A percentile compares a stretch with the other conserved stretches of the same genome.
Evolutionary conservation across 1,139 yeast species (phyloP).

Genomic region (Hemisphaericaspora lyxosophila): DNA sequence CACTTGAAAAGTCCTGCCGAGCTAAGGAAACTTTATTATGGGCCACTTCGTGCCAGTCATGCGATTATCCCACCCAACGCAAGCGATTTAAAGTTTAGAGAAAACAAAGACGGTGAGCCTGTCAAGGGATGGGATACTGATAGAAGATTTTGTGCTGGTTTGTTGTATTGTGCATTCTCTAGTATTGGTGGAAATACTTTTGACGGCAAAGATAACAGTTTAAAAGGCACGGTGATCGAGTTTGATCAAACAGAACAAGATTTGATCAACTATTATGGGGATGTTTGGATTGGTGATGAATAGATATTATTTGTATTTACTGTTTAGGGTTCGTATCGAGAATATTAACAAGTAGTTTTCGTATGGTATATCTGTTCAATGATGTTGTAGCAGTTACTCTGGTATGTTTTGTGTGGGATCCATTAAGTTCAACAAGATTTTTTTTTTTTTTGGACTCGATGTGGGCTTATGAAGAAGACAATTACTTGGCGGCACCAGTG

Average conservation of each 20-base stretch:
- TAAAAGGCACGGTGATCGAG: slow-evolving; percentile 25
- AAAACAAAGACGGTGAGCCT: slow-evolving; percentile 29
- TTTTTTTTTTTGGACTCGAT: too few relatives aligned
- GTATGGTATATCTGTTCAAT: too few relatives aligned
- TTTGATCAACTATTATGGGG: slow-evolving; percentile 31
- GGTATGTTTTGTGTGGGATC: too few relatives aligned
- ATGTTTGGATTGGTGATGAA: slow-evolving; percentile 35
- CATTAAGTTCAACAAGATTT: too few relatives aligned
- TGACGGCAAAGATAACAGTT: slow-evolving; percentile 25
- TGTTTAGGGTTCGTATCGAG: too few relatives aligned
- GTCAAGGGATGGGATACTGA: slow-evolving; percentile 27
- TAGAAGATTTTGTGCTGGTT: slow-evolving; percentile 38
- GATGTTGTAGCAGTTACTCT: too few relatives aligned
- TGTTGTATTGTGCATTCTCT: slow-evolving; percentile 49
- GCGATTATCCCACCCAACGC: slow-evolving; percentile 30
- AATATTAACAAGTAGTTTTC: too few relatives aligned
- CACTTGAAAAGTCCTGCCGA: slow-evolving; percentile 21
- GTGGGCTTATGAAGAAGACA: too few relatives aligned
- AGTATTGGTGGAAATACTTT: slow-evolving; percentile 34
- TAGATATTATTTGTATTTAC: too few relatives aligned
- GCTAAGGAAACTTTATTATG: slow-evolving; percentile 19
- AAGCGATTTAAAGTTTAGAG: slow-evolving; percentile 16
- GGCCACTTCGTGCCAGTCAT: slow-evolving; percentile 21
- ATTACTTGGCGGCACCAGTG: too few relatives aligned
- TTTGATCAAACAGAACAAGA: slow-evolving; percentile 23